These are phyloP conservation scores for Tolypocladium album DNA, from an alignment of 2,329 filamentous ascomycete genomes.

Conservation along the genomic window DNA sequence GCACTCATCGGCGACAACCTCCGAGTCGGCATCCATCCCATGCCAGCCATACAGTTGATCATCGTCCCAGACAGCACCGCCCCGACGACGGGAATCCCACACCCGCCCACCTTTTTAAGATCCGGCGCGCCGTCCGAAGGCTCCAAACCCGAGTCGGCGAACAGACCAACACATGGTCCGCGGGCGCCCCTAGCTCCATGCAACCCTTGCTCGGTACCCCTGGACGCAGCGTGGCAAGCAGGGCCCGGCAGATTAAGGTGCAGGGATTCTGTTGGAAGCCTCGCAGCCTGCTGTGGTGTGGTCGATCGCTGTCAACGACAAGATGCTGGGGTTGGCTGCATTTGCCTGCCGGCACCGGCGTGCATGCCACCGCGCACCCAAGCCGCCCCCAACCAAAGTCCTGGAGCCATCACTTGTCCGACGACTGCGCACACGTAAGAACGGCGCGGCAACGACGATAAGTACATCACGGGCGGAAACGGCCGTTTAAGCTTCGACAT, in stretches of 20 bases:
- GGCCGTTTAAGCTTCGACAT: background rate
- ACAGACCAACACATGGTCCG: slow-evolving; percentile 1
- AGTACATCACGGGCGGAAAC: background rate
- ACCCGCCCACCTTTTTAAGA: slow-evolving; percentile 4
- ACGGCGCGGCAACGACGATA: background rate
- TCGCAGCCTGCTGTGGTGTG: background rate
- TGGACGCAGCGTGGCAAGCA: slow-evolving; percentile 1
- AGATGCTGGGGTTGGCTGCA: background rate
- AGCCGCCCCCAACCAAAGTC: background rate
- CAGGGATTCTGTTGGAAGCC: background rate
- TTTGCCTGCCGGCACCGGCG: background rate
- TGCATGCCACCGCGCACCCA: background rate
- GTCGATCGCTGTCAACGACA: background rate
- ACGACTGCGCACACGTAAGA: background rate
- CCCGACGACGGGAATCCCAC: slow-evolving; percentile 2
- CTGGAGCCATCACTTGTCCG: background rate
- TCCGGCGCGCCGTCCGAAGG: slow-evolving; percentile 2
- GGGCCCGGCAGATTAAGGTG: background rate
- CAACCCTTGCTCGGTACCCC: background rate
- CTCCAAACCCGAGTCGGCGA: background rate
- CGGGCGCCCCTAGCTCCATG: background rate
- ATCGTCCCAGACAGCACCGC: background rate
- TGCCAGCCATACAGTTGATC: background rate
- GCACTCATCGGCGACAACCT: background rate
- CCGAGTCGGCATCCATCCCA: background rate